A percentile compares a stretch with the other conserved stretches of the same genome.
These are phyloP conservation scores for Hawksworthiomyces lignivorus DNA, from an alignment of 2,329 filamentous ascomycete species.

Conservation along the genomic window DNA sequence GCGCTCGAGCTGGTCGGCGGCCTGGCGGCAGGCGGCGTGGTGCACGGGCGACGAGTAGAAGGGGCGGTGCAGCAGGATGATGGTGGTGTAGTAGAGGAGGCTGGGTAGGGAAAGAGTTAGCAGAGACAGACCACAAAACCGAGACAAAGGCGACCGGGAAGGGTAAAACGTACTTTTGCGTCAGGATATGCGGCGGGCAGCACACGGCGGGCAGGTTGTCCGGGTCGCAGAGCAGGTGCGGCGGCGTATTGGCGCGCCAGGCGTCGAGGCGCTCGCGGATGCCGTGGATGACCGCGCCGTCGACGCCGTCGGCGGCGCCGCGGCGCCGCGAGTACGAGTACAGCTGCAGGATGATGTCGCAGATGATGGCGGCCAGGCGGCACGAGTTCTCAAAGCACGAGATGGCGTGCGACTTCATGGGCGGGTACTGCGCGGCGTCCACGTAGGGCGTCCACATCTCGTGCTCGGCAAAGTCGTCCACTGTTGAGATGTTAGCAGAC, in stretches of 20 bases:
- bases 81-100: slow-evolving; percentile 17
- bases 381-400: slow-evolving; percentile 20
- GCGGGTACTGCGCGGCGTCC: slow-evolving; percentile 14
- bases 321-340: slow-evolving; percentile 15
- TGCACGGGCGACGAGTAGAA: slow-evolving; percentile 15
- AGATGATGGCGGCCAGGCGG: slow-evolving; percentile 19
- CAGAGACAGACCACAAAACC: not conserved
- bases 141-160: not conserved
- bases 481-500: slow-evolving; percentile 2
- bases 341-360: slow-evolving; percentile 18
- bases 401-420: slow-evolving; percentile 16
- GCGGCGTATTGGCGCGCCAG: slow-evolving; percentile 14
- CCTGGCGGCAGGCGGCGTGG: slow-evolving; percentile 18
- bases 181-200: slow-evolving; percentile 15
- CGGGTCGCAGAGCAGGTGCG: slow-evolving; percentile 11
- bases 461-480: slow-evolving; percentile 16
- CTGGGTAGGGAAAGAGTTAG: slow-evolving; percentile 3
- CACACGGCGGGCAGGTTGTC: slow-evolving; percentile 12
- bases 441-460: slow-evolving; percentile 15
- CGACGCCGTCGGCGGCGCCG: slow-evolving; percentile 1
- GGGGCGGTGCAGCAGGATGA: slow-evolving; percentile 23
- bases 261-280: slow-evolving; percentile 10
- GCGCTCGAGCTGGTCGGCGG: slow-evolving; percentile 20
- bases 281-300: slow-evolving; percentile 2
- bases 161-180: slow-evolving; percentile 16